Evolutionary conservation across 768 basidiomycete genomes (phyloP).

Genomic region (Collybiopsis luxurians): DNA sequence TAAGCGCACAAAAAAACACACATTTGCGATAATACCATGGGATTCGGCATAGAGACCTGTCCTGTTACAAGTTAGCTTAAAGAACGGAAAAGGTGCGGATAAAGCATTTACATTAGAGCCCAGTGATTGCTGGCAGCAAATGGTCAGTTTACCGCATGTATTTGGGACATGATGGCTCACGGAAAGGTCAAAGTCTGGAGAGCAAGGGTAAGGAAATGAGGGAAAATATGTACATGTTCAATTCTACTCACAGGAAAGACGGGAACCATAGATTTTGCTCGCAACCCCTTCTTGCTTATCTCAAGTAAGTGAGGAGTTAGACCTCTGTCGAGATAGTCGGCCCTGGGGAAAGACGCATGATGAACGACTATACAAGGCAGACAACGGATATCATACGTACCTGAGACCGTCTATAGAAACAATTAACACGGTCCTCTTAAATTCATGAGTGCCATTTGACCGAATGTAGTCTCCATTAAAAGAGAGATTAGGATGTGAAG

Average conservation of each 20-base stretch:
- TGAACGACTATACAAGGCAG: slow-evolving; percentile 8
- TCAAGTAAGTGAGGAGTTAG: slow-evolving; percentile 80
- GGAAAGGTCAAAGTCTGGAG: slow-evolving; percentile 84
- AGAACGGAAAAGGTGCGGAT: background rate
- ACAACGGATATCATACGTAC: slow-evolving; percentile 31
- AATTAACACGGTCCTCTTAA: slow-evolving; percentile 76
- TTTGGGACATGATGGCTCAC: slow-evolving; percentile 40
- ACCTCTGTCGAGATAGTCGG: slow-evolving; percentile 84
- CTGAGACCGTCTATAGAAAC: slow-evolving; percentile 87
- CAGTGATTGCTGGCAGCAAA: slow-evolving; percentile 72
- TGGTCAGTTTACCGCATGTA: background rate
- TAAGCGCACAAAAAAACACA: too few relatives aligned
- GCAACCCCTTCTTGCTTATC: slow-evolving; percentile 78
- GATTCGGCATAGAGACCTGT: slow-evolving; percentile 89
- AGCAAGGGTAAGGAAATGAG: background rate
- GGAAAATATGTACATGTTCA: background rate
- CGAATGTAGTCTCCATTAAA: slow-evolving; percentile 42
- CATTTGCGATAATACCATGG: slow-evolving; percentile 90
- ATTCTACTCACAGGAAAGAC: slow-evolving; percentile 76
- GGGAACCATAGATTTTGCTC: slow-evolving; percentile 86
- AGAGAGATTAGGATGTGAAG: slow-evolving; percentile 23
- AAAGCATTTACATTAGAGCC: slow-evolving; percentile 64
- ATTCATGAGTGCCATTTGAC: slow-evolving; percentile 83
- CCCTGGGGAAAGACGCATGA: slow-evolving; percentile 45
- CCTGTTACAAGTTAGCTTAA: slow-evolving; percentile 37